Evolutionary conservation across 176 grass and related monocot species (phyloP).

Genomic region (Chrysopogon serrulatus): DNA sequence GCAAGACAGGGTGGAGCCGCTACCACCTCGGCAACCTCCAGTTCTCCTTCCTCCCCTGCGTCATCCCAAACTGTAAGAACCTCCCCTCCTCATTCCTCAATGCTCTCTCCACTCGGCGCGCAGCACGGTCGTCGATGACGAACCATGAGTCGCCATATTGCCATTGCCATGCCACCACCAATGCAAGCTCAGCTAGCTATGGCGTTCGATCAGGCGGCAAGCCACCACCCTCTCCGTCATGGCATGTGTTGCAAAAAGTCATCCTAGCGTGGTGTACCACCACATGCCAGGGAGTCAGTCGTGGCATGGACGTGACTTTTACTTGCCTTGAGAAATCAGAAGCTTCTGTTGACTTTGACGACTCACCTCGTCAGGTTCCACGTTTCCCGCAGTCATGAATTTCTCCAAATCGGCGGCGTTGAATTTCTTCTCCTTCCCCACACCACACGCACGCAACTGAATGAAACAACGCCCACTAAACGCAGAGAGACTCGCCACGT

Average conservation of each 20-base stretch:
- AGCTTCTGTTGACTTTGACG: background rate
- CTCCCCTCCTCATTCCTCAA: too few relatives aligned
- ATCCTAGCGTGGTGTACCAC: background rate
- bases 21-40: background rate
- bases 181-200: background rate
- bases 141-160: too few relatives aligned
- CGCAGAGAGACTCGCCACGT: too few relatives aligned
- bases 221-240: background rate
- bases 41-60: slow-evolving; percentile 53
- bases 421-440: too few relatives aligned
- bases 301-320: background rate
- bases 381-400: too few relatives aligned
- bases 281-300: background rate
- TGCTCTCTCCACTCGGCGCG: too few relatives aligned
- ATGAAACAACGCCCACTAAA: too few relatives aligned
- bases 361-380: too few relatives aligned
- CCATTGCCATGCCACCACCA: too few relatives aligned
- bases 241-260: background rate
- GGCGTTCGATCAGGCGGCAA: background rate
- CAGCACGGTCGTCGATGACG: too few relatives aligned
- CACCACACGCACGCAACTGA: too few relatives aligned
- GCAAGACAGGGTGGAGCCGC: slow-evolving; percentile 35
- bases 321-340: background rate
- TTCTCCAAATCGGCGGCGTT: too few relatives aligned
- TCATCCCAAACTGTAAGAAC: slow-evolving; percentile 53